These are phyloP conservation scores for Aspergillus kassunensis DNA, from an alignment of 495 filamentous ascomycete genomes.

Conservation along the genomic window DNA sequence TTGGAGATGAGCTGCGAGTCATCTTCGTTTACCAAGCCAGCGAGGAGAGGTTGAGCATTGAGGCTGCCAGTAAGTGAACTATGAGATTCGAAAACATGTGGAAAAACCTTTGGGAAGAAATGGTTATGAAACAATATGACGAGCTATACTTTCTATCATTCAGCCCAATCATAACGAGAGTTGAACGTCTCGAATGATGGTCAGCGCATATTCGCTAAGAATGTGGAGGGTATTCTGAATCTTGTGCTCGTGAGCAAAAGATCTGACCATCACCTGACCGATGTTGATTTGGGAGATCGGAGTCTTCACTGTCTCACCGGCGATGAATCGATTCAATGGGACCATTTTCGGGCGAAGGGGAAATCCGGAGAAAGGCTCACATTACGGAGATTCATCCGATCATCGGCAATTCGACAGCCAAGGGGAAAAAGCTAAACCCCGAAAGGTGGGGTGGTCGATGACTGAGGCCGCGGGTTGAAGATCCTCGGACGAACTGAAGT, in stretches of 20 bases:
- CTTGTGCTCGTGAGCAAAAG: background rate
- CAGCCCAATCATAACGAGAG: too few relatives aligned
- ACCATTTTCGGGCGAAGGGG: conserved; percentile 26
- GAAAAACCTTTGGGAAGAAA: too few relatives aligned
- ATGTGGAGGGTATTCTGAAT: background rate
- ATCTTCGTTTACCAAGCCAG: too few relatives aligned
- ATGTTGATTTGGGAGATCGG: background rate
- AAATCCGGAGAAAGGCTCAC: conserved; percentile 21
- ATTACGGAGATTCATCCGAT: conserved; percentile 13
- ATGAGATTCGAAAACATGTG: too few relatives aligned
- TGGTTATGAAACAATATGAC: too few relatives aligned
- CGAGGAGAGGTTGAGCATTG: too few relatives aligned
- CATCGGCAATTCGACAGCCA: conserved; percentile 14
- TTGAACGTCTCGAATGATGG: too few relatives aligned
- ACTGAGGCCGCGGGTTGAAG: conserved; percentile 6
- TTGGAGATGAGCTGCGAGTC: too few relatives aligned
- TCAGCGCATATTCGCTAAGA: background rate
- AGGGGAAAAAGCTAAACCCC: background rate
- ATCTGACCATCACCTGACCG: conserved; percentile 1
- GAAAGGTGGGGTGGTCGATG: conserved; percentile 1
- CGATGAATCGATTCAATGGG: conserved; percentile 14
- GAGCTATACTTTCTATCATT: too few relatives aligned
- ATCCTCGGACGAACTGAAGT: conserved; percentile 5
- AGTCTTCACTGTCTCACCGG: conserved; percentile 5
- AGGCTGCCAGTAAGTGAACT: too few relatives aligned